phyloP scores from a whole-genome alignment of 2,329 filamentous ascomycete species.

The Pseudocercospora pini-densiflorae region DNA sequence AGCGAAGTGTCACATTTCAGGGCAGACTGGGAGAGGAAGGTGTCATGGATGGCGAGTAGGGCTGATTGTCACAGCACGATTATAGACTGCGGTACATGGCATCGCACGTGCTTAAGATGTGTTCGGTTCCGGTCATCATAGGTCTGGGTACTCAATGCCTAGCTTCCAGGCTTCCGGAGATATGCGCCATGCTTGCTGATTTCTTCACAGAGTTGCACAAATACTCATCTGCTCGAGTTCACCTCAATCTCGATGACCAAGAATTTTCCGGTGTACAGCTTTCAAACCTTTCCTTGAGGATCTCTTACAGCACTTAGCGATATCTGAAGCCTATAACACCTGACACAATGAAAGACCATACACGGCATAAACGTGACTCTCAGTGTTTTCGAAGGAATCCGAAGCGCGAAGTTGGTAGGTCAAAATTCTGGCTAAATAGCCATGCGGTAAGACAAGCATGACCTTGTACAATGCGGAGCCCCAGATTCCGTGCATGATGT shows the following conservation, averaged over 20 bases:
- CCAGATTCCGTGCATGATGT: neutral
- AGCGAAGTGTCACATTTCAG: constrained; percentile 45
- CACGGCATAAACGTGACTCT: neutral
- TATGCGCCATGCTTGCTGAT: neutral
- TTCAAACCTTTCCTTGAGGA: neutral
- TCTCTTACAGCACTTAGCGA: neutral
- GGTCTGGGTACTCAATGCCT: neutral
- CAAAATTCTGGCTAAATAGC: neutral
- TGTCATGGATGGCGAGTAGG: constrained; percentile 38
- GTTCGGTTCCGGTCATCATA: neutral
- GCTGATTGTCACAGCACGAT: neutral
- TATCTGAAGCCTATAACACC: neutral
- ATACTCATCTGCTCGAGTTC: neutral
- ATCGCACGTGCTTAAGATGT: neutral
- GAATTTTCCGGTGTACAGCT: neutral
- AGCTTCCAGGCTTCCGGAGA: neutral
- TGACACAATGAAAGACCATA: neutral
- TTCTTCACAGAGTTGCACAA: neutral
- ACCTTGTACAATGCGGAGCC: constrained; percentile 7
- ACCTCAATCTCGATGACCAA: neutral
- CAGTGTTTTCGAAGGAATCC: neutral
- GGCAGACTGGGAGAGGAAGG: constrained; percentile 41
- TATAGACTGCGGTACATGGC: neutral
- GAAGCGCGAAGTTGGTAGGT: neutral
- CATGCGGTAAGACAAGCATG: constrained; percentile 5